These are phyloP conservation scores for Breviolum minutum DNA, from an alignment of 73 alveolate species.

Conservation along the genomic window DNA sequence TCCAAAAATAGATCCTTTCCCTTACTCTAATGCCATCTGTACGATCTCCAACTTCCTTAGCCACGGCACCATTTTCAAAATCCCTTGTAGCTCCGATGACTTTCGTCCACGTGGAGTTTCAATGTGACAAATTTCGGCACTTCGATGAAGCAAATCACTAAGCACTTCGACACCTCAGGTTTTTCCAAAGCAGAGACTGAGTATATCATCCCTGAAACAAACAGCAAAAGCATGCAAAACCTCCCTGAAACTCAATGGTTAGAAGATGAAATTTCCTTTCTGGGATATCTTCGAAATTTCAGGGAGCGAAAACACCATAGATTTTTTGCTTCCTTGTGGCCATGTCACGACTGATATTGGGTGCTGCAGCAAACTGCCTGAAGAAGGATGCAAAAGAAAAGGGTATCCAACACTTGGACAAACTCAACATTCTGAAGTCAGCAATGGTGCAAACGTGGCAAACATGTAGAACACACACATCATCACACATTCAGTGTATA, in stretches of 20 bases:
- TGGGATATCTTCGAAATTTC: no score
- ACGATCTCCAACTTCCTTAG: not conserved
- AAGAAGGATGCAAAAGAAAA: not conserved
- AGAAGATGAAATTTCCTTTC: no score
- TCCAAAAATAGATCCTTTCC: no score
- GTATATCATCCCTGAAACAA: no score
- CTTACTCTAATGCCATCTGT: no score
- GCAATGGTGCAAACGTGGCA: no score
- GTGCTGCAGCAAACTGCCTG: conserved; percentile 86
- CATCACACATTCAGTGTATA: no score
- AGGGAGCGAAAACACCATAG: not conserved
- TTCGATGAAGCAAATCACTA: conserved; percentile 39
- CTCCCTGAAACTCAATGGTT: no score
- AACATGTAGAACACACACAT: no score
- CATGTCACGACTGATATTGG: conserved; percentile 61
- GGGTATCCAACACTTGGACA: not conserved
- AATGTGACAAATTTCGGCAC: conserved; percentile 9
- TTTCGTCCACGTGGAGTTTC: not conserved
- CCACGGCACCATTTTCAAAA: not conserved
- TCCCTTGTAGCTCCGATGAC: not conserved
- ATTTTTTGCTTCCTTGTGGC: not conserved
- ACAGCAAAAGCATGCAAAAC: no score
- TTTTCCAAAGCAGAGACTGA: no score
- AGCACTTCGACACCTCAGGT: conserved; percentile 47
- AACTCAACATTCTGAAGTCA: no score